These are phyloP conservation scores for Larix kaempferi DNA, from an alignment of 75 land plant species.

Conservation along the genomic window DNA sequence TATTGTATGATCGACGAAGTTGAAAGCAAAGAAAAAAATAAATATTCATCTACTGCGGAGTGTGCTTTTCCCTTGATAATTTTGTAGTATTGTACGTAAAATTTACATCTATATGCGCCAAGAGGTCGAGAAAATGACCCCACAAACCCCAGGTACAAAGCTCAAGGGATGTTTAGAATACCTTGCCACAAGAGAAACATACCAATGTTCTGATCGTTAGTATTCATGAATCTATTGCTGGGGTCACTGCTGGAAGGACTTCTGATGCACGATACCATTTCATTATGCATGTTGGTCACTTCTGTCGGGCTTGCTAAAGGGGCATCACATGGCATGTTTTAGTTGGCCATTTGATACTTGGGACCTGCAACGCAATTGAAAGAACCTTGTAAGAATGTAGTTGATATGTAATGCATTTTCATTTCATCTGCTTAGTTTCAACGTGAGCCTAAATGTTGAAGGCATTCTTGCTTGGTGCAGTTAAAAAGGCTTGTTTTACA, in stretches of 20 bases:
- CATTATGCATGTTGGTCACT: conserved; percentile 5
- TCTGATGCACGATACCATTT: neutral
- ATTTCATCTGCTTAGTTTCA: neutral
- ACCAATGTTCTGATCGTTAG: conserved; percentile 3
- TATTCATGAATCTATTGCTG: conserved; percentile 9
- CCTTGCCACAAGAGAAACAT: neutral
- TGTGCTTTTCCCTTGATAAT: too few relatives aligned
- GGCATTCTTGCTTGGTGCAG: conserved; percentile 7
- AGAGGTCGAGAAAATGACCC: conserved; percentile 41
- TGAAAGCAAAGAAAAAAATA: too few relatives aligned
- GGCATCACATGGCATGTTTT: neutral
- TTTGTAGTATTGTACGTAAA: conserved; percentile 53
- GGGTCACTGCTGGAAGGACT: neutral
- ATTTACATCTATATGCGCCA: conserved; percentile 47
- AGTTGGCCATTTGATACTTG: neutral
- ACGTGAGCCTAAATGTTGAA: neutral
- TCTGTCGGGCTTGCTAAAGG: neutral
- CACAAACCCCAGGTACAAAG: conserved; percentile 12
- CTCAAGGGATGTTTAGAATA: conserved; percentile 5
- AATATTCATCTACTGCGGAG: too few relatives aligned
- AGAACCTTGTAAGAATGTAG: neutral
- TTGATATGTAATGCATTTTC: conserved; percentile 1
- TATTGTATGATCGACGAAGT: too few relatives aligned
- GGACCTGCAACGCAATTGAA: neutral
- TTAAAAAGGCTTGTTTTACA: conserved; percentile 2